Conservation (phyloP, 352 stramenopile species). For the Phytophthora melonis region DNA sequence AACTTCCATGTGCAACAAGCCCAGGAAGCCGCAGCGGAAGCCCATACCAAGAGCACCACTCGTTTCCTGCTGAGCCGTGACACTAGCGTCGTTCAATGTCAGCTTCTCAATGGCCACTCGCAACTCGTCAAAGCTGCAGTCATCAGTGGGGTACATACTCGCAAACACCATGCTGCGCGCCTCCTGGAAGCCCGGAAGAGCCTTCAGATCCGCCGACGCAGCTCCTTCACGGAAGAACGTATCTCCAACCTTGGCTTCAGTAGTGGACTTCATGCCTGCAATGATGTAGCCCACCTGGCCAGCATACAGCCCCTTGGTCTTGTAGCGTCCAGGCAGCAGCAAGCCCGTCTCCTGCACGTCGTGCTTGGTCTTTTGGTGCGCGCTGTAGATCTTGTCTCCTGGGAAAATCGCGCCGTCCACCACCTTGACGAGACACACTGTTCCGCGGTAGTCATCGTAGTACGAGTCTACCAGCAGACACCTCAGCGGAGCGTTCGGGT, state of each 20-base stretch:
- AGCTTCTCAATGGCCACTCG: slow-evolving; percentile 96
- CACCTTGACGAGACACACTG: slow-evolving; percentile 96
- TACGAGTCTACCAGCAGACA: slow-evolving; percentile 98
- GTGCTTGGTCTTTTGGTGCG: slow-evolving; percentile 89
- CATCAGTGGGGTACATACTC: slow-evolving; percentile 97
- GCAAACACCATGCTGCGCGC: slow-evolving; percentile 98
- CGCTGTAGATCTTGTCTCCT: slow-evolving; percentile 82
- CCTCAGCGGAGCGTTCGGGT: slow-evolving; percentile 77
- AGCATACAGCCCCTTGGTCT: slow-evolving; percentile 82
- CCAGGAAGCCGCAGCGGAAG: slow-evolving; percentile 97
- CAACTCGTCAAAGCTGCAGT: slow-evolving; percentile 97
- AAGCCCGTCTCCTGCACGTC: slow-evolving; percentile 97
- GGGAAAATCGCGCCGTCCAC: slow-evolving; percentile 93
- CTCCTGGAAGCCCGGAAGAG: slow-evolving; percentile 85
- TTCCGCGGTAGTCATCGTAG: slow-evolving; percentile 96
- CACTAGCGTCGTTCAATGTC: slow-evolving; percentile 97
- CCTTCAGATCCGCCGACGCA: slow-evolving; percentile 54
- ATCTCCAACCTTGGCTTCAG: slow-evolving; percentile 95
- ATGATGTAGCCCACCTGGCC: slow-evolving; percentile 98
- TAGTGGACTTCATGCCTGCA: slow-evolving; percentile 97
- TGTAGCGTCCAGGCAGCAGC: slow-evolving; percentile 88
- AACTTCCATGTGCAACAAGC: slow-evolving; percentile 98
- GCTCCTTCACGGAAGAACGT: slow-evolving; percentile 82
- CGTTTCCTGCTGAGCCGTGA: slow-evolving; percentile 96
- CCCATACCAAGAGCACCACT: slow-evolving; percentile 95